phyloP scores from a whole-genome alignment of 345 rosid genomes.

The Salix suchowensis region DNA sequence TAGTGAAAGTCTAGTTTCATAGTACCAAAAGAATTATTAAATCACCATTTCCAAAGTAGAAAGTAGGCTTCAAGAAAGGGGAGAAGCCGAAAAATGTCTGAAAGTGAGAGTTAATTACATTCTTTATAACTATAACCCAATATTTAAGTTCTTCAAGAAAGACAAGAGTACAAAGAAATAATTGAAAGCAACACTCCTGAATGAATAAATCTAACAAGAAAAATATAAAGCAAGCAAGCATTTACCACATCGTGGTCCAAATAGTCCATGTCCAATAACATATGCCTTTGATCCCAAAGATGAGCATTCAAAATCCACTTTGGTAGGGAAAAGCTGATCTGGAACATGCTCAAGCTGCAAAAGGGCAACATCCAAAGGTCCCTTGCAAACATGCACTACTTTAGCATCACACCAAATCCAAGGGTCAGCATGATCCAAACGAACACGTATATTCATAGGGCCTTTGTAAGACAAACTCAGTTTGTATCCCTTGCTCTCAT shows the following conservation, averaged over 20 bases:
- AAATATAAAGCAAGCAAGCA: slow-evolving; percentile 13
- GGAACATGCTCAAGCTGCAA: slow-evolving; percentile 63
- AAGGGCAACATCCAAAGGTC: slow-evolving; percentile 80
- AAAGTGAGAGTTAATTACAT: not conserved
- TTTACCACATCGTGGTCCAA: slow-evolving; percentile 85
- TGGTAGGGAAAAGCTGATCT: slow-evolving; percentile 49
- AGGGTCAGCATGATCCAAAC: slow-evolving; percentile 57
- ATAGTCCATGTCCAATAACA: slow-evolving; percentile 83
- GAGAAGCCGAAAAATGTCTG: not conserved
- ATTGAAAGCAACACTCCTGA: not conserved
- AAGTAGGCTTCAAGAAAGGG: not conserved
- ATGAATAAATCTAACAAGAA: slow-evolving; percentile 1
- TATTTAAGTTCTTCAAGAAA: not conserved
- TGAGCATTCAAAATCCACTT: slow-evolving; percentile 46
- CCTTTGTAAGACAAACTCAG: slow-evolving; percentile 33
- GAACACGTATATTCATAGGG: slow-evolving; percentile 53
- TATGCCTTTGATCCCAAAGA: slow-evolving; percentile 63
- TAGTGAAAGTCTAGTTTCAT: not conserved
- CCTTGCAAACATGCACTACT: slow-evolving; percentile 65
- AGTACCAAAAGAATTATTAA: not conserved
- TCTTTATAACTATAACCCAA: not conserved
- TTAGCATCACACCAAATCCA: slow-evolving; percentile 82
- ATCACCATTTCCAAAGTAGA: not conserved
- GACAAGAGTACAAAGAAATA: not conserved
- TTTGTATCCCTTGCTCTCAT: slow-evolving; percentile 28